These are phyloP conservation scores for Closterium sp. DNA, from an alignment of 139 green algal genomes.

Conservation along the genomic window DNA sequence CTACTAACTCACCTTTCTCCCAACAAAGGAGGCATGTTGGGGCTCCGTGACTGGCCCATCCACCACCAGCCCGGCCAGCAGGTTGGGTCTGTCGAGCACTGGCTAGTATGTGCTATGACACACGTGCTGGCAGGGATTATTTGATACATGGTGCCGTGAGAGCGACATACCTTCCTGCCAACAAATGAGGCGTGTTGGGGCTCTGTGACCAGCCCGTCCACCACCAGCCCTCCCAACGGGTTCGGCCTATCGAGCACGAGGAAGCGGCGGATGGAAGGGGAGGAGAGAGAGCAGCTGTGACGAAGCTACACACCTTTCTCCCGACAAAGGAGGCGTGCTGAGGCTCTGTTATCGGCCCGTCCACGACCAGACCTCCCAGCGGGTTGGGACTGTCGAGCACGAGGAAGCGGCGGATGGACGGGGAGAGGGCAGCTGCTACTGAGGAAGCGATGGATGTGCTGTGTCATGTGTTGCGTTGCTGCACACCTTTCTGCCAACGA, in stretches of 20 bases:
- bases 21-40: not conserved
- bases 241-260: not conserved
- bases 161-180: slow-evolving; percentile 46
- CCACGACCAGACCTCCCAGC: slow-evolving; percentile 46
- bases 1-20: slow-evolving; percentile 36
- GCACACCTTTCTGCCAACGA: slow-evolving; percentile 49
- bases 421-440: slow-evolving; percentile 41
- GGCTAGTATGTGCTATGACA: too few relatives aligned
- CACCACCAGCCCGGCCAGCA: not conserved
- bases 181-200: slow-evolving; percentile 49
- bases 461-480: too few relatives aligned
- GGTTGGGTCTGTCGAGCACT: not conserved
- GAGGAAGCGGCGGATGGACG: slow-evolving; percentile 25
- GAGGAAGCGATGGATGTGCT: too few relatives aligned
- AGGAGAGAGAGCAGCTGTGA: not conserved
- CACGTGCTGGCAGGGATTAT: too few relatives aligned
- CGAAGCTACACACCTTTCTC: slow-evolving; percentile 40
- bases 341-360: slow-evolving; percentile 48
- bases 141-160: too few relatives aligned
- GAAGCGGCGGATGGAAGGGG: not conserved
- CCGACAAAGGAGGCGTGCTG: slow-evolving; percentile 54
- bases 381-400: slow-evolving; percentile 60
- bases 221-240: not conserved
- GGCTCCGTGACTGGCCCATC: slow-evolving; percentile 49
- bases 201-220: slow-evolving; percentile 52